Evolutionary conservation across 2,329 filamentous ascomycete genomes (phyloP).

Genomic region (Apiospora marii): DNA sequence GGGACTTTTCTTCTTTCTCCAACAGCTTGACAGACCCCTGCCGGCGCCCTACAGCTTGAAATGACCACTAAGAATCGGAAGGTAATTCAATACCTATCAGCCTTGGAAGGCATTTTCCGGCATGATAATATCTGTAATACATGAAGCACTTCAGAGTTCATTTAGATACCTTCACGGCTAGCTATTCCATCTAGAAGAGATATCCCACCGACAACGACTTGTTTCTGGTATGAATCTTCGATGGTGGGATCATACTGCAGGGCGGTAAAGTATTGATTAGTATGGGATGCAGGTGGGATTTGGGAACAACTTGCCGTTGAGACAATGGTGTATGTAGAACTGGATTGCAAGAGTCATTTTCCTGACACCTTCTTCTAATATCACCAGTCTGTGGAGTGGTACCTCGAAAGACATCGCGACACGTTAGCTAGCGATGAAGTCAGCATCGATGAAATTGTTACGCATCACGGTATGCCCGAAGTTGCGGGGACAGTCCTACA

Average conservation of each 20-base stretch:
- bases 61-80: no score
- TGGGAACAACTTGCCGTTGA: constrained; percentile 72
- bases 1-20: no score
- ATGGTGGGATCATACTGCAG: constrained; percentile 83
- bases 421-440: no score
- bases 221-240: constrained; percentile 87
- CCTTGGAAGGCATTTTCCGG: no score
- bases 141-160: background rate
- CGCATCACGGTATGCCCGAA: no score
- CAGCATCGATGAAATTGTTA: no score
- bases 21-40: no score
- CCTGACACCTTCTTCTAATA: constrained; percentile 91
- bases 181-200: background rate
- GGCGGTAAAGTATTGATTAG: no score
- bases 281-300: background rate
- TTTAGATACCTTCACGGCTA: background rate
- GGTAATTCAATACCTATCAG: no score
- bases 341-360: constrained; percentile 96
- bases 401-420: no score
- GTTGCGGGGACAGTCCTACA: no score
- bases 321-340: constrained; percentile 97
- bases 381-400: constrained; percentile 87
- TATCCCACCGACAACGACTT: constrained; percentile 84
- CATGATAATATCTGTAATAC: background rate
- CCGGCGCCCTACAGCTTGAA: no score